Evolutionary conservation across 1,139 yeast genomes (phyloP), one percentile per base, ranked within the genome.

Genomic region (Williopsis jadinii): DNA sequence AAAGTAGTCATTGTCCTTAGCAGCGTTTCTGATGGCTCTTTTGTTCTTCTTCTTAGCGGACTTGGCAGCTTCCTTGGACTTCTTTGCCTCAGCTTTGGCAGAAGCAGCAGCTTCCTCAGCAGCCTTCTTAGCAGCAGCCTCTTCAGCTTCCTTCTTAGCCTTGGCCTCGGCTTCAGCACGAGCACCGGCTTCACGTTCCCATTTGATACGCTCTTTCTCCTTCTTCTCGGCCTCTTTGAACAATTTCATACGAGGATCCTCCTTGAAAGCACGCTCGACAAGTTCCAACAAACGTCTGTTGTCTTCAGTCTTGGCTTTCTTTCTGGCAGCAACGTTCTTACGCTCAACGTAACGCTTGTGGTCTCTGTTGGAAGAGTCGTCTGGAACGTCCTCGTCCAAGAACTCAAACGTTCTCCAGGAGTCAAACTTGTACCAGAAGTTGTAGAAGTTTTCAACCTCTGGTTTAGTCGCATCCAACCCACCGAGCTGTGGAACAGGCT

Each of bases 351-450:
- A 86, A 72, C 99, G 95, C 75, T 92, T 92, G 77, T 92, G 95
- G 66, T 92, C 98, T 76, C 99, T 88, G 80, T 92, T 94, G 50
- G 95, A 86, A 49, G 97, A 85, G 70, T 92, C 99, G 72, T 92
- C 99, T 53, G 99, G 99, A 60, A 90, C 97, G 64, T 92, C 99
- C 72, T 92, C 98, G 62, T 92, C 99, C 65, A 90, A 79, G 71
- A 90, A 92, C 71, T 92, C 99, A 62, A 92, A 92, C 37, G 96
- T 74, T 74, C 95, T 87, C 99, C 99, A 92, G 29, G 98, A 92
- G 64, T 92, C 97, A 57, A 92, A 87, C 65, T 84, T 84, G 68
- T 88, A 88, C 92, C 94, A 92, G 75, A 86, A 87, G 45, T 75
- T 70, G 73, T 92, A 92, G 71, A 92, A 94, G 37, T 68, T 72